Conservation (phyloP, 2,329 filamentous ascomycete species). For the Fusarium xyrophilum region DNA sequence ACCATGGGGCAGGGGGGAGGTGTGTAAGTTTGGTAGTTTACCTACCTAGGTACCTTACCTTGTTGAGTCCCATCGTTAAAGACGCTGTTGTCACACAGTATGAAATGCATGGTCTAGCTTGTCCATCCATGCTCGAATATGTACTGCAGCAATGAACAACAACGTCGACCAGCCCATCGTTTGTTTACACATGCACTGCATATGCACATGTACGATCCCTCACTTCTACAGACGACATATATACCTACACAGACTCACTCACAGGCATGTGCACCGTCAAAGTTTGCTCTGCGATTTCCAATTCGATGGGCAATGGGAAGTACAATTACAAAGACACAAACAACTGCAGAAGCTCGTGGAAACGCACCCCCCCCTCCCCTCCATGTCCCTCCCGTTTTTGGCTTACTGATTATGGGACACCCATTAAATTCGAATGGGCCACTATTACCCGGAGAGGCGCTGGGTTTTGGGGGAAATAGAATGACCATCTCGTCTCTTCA, state of each 20-base stretch:
- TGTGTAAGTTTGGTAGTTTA: slow-evolving; percentile 12
- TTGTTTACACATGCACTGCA: slow-evolving; percentile 22
- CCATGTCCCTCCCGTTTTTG: slow-evolving; percentile 16
- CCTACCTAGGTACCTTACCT: slow-evolving; percentile 9
- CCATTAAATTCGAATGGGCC: slow-evolving; percentile 29
- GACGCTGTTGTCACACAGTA: slow-evolving; percentile 32
- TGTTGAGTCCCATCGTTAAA: background rate
- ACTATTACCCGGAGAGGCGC: slow-evolving; percentile 41
- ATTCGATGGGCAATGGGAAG: background rate
- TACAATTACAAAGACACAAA: slow-evolving; percentile 26
- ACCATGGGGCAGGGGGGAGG: slow-evolving; percentile 22
- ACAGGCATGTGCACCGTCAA: background rate
- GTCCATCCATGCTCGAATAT: background rate
- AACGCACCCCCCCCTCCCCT: slow-evolving; percentile 33
- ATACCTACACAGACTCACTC: background rate
- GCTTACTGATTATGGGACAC: slow-evolving; percentile 22
- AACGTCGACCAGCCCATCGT: slow-evolving; percentile 12
- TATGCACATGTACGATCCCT: slow-evolving; percentile 15
- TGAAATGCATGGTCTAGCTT: slow-evolving; percentile 7
- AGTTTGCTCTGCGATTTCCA: background rate
- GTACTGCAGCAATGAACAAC: slow-evolving; percentile 10
- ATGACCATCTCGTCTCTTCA: slow-evolving; percentile 27
- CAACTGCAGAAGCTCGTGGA: slow-evolving; percentile 34
- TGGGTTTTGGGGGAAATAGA: slow-evolving; percentile 30
- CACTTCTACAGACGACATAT: background rate